A percentile compares a stretch with the other conserved stretches of the same genome.
Evolutionary conservation across 23 red algal species (phyloP).

Genomic region (Gracilaria domingensis): DNA sequence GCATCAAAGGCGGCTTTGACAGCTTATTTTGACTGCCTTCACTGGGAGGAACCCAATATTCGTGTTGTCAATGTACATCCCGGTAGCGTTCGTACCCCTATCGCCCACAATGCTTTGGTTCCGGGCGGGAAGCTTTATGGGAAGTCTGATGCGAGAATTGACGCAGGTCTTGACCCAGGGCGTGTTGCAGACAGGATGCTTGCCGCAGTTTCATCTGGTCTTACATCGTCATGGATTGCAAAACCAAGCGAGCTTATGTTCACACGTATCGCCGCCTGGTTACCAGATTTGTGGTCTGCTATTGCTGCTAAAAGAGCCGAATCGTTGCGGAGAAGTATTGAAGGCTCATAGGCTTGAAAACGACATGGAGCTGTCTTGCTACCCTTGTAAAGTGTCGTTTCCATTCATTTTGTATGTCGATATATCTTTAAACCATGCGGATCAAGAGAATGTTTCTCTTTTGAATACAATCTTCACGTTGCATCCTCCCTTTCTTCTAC

Average conservation of each 20-base stretch:
- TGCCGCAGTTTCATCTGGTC: slow-evolving; percentile 39
- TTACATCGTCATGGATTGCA: slow-evolving; percentile 30
- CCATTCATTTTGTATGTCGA: slow-evolving; percentile 4
- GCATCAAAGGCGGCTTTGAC: slow-evolving; percentile 69
- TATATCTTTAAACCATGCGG: neutral
- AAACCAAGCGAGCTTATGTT: slow-evolving; percentile 62
- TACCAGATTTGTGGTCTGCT: slow-evolving; percentile 41
- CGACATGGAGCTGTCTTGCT: neutral
- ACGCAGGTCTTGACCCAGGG: slow-evolving; percentile 53
- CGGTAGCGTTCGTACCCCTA: slow-evolving; percentile 62
- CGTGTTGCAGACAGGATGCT: slow-evolving; percentile 77
- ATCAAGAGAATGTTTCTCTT: slow-evolving; percentile 67
- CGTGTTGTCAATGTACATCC: slow-evolving; percentile 67
- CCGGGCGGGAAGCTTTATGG: slow-evolving; percentile 60
- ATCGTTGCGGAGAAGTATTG: slow-evolving; percentile 39
- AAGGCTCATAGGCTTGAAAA: slow-evolving; percentile 18
- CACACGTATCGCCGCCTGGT: slow-evolving; percentile 21
- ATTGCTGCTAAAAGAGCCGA: slow-evolving; percentile 34
- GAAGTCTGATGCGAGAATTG: slow-evolving; percentile 48
- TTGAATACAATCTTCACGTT: slow-evolving; percentile 80
- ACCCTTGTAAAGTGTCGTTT: neutral
- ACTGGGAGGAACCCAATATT: slow-evolving; percentile 48
- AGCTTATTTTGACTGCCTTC: slow-evolving; percentile 37
- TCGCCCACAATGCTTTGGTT: slow-evolving; percentile 44
- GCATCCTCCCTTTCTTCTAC: slow-evolving; percentile 32